These are phyloP conservation scores for Didymella arachidicola DNA, from an alignment of 2,329 filamentous ascomycete species.

Conservation along the genomic window DNA sequence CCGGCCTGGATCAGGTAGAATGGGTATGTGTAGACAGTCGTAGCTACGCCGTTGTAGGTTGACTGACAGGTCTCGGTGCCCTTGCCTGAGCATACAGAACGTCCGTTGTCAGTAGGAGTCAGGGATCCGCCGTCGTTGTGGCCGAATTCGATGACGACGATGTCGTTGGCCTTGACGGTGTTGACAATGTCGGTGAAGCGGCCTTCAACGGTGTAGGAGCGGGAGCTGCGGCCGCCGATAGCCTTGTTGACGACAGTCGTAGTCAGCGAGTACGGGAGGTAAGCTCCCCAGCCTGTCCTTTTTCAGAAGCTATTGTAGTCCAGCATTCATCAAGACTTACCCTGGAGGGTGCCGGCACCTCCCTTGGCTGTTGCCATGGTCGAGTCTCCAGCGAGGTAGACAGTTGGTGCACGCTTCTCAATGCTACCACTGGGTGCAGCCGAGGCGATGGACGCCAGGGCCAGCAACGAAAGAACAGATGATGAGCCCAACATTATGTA, in stretches of 20 bases:
- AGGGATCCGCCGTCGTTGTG: constrained; percentile 74
- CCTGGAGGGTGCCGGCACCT: constrained; percentile 50
- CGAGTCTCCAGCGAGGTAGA: constrained; percentile 68
- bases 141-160: constrained; percentile 75
- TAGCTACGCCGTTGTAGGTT: constrained; percentile 59
- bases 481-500: constrained; percentile 32
- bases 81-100: constrained; percentile 65
- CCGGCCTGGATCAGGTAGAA: constrained; percentile 67
- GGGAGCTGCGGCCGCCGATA: constrained; percentile 70
- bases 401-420: constrained; percentile 50
- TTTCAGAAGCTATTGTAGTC: background rate
- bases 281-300: constrained; percentile 67
- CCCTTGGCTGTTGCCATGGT: constrained; percentile 65
- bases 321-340: constrained; percentile 30
- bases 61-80: constrained; percentile 63
- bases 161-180: constrained; percentile 65
- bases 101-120: constrained; percentile 64
- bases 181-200: constrained; percentile 67
- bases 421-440: constrained; percentile 34
- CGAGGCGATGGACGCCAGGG: constrained; percentile 31
- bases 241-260: constrained; percentile 68
- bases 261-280: constrained; percentile 62
- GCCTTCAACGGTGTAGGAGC: constrained; percentile 71
- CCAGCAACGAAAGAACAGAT: constrained; percentile 30
- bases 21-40: constrained; percentile 68